Evolutionary conservation across 2,329 filamentous ascomycete genomes (phyloP).

Genomic region (Dactylellina sp.): DNA sequence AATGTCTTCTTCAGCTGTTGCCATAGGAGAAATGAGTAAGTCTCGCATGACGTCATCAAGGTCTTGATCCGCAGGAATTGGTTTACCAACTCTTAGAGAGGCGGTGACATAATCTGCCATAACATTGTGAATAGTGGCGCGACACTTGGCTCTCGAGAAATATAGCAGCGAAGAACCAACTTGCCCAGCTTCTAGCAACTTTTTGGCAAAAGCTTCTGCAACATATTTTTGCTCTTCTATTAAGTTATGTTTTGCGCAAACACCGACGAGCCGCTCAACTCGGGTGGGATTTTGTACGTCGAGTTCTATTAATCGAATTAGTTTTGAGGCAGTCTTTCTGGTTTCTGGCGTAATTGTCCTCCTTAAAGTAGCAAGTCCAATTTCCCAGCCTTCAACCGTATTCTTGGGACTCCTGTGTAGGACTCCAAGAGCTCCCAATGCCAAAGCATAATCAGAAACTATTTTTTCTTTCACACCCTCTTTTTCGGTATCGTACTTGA

Average conservation of each 20-base stretch:
- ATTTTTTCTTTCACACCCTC: slow-evolving; percentile 50
- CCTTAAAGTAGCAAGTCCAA: slow-evolving; percentile 44
- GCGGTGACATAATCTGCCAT: slow-evolving; percentile 38
- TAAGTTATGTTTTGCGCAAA: slow-evolving; percentile 28
- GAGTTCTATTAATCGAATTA: slow-evolving; percentile 34
- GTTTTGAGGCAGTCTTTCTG: slow-evolving; percentile 33
- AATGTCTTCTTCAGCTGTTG: slow-evolving; percentile 42
- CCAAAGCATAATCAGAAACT: slow-evolving; percentile 37
- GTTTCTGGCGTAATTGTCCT: slow-evolving; percentile 38
- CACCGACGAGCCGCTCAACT: slow-evolving; percentile 39
- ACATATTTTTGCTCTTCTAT: slow-evolving; percentile 47
- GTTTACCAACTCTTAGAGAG: slow-evolving; percentile 32
- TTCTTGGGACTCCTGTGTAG: slow-evolving; percentile 22
- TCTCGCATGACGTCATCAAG: slow-evolving; percentile 37
- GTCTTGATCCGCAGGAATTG: slow-evolving; percentile 27
- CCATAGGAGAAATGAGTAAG: slow-evolving; percentile 36
- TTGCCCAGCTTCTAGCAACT: slow-evolving; percentile 27
- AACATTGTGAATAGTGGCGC: slow-evolving; percentile 41
- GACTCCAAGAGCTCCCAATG: slow-evolving; percentile 36
- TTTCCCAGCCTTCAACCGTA: slow-evolving; percentile 46
- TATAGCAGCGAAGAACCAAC: slow-evolving; percentile 44
- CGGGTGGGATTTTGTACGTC: slow-evolving; percentile 36
- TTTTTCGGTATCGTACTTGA: slow-evolving; percentile 30
- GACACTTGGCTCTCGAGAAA: slow-evolving; percentile 44
- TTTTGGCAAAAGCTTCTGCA: slow-evolving; percentile 46